phyloP scores from a whole-genome alignment of 2,329 filamentous ascomycete species.

The Scopulariopsis brevicaulis region DNA sequence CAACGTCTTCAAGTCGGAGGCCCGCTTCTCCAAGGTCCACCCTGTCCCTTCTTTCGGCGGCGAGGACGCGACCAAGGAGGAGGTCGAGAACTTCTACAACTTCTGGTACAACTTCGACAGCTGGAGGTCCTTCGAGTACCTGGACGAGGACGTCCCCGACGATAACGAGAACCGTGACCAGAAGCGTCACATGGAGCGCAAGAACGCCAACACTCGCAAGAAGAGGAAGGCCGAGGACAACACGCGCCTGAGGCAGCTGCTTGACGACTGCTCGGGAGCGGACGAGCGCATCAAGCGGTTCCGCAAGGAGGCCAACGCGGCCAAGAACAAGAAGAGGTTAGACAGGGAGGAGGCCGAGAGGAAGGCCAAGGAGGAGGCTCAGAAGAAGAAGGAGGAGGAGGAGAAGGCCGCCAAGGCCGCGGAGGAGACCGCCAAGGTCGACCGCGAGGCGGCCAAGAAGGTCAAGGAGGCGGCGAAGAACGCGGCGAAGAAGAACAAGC shows the following conservation, averaged over 20 bases:
- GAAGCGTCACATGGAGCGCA: conserved; percentile 95
- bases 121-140: conserved; percentile 96
- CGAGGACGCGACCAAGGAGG: conserved; percentile 73
- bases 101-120: conserved; percentile 99
- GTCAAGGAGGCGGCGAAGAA: conserved; percentile 98
- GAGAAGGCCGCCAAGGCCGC: conserved; percentile 70
- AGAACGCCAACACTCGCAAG: conserved; percentile 94
- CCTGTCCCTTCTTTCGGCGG: conserved; percentile 81
- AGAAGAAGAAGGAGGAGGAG: conserved; percentile 73
- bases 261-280: conserved; percentile 72
- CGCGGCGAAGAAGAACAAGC: conserved; percentile 99
- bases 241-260: conserved; percentile 74
- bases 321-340: conserved; percentile 90
- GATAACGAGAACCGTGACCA: conserved; percentile 99
- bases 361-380: conserved; percentile 74
- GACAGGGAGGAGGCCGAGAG: conserved; percentile 90
- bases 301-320: conserved; percentile 79
- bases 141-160: conserved; percentile 96
- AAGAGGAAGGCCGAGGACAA: conserved; percentile 99
- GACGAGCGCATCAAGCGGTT: conserved; percentile 98
- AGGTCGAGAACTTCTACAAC: conserved; percentile 96
- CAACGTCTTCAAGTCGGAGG: conserved; percentile 82
- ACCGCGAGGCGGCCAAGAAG: conserved; percentile 82
- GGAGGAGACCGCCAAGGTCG: conserved; percentile 75
- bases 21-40: conserved; percentile 81